Conservation (phyloP, 2,329 filamentous ascomycete genomes). For the Rutstroemia sydowiana region DNA sequence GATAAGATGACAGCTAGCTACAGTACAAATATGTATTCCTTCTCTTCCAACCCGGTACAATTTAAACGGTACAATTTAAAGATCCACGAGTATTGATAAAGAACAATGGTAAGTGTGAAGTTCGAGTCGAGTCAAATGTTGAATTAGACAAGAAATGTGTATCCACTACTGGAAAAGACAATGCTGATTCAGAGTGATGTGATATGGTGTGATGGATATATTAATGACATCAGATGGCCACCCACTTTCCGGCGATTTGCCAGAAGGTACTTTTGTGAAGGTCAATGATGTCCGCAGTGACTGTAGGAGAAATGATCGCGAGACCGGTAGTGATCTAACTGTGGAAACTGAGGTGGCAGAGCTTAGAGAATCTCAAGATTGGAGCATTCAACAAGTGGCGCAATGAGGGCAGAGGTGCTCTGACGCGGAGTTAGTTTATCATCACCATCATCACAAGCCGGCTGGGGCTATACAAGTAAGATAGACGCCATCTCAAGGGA, state of each 20-base stretch:
- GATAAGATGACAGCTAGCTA: too few species aligned
- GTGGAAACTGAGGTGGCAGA: background rate
- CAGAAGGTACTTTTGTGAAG: background rate
- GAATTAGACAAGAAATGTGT: background rate
- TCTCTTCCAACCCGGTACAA: too few species aligned
- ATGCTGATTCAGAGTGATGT: background rate
- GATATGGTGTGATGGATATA: too few species aligned
- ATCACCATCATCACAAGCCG: conserved; percentile 1
- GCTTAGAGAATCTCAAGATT: background rate
- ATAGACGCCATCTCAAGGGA: background rate
- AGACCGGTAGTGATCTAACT: background rate
- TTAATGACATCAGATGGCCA: background rate
- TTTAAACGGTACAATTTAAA: background rate
- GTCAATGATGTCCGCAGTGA: background rate
- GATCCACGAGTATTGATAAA: too few species aligned
- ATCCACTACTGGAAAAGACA: background rate
- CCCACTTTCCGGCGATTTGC: background rate
- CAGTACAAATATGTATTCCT: background rate
- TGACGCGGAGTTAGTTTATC: background rate
- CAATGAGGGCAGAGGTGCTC: background rate
- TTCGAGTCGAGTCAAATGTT: conserved; percentile 4
- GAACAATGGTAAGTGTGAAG: too few species aligned
- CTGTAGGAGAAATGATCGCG: background rate
- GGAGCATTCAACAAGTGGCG: background rate
- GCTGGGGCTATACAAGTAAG: conserved; percentile 2